Percentiles rank a stretch among this genome's conserved stretches.
phyloP scores from a whole-genome alignment of 495 filamentous ascomycete genomes.

The Penicillium paradoxum region DNA sequence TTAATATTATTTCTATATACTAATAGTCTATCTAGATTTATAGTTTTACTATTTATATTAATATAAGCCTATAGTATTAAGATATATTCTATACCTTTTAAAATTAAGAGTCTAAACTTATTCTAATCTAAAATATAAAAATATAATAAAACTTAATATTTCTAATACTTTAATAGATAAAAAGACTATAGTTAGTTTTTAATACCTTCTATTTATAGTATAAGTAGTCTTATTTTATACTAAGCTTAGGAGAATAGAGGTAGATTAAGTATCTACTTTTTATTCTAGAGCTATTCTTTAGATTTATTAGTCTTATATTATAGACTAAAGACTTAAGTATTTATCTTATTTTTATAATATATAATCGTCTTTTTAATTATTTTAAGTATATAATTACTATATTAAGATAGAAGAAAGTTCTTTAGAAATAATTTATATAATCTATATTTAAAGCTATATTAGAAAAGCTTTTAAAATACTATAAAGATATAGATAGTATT shows the following conservation, averaged over 20 bases:
- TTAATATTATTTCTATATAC: background rate
- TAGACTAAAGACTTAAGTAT: background rate
- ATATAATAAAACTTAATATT: background rate
- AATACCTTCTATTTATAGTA: background rate
- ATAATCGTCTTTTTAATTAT: background rate
- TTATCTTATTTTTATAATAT: background rate
- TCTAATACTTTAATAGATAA: background rate
- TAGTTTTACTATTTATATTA: too few relatives aligned
- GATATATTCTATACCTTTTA: background rate
- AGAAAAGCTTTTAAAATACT: background rate
- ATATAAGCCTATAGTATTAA: background rate
- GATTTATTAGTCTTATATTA: background rate
- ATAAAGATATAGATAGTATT: background rate
- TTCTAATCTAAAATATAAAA: background rate
- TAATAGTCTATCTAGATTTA: background rate
- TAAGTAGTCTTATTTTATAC: background rate
- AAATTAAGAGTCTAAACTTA: background rate
- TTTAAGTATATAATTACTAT: background rate
- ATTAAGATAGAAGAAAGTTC: too few relatives aligned
- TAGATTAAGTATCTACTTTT: background rate
- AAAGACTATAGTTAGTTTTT: background rate
- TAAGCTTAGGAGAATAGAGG: background rate
- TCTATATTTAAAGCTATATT: background rate
- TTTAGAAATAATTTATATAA: too few relatives aligned
- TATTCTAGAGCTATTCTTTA: background rate